Base-by-base conservation (phyloP, 2,329 filamentous ascomycete species). In the Scedosporium minutisporum region DNA sequence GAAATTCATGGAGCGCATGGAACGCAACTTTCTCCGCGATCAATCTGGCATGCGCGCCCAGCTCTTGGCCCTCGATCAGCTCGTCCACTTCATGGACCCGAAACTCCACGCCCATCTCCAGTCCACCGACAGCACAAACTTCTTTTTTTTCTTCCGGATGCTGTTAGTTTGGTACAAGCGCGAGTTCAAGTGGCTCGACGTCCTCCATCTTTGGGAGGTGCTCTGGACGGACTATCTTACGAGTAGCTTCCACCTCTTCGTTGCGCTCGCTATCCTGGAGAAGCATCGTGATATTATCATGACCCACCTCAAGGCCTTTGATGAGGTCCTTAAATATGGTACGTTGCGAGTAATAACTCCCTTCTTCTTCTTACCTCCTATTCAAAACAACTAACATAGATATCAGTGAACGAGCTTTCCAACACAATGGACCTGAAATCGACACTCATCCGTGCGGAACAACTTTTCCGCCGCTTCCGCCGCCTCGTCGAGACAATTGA, bases 61-160 rank as follows among this genome's bases (percentile, higher is more conserved):
- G 74, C 87, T 99, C 3, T 80, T 91, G 46, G 92, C 93, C 0
- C 85, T 99, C 3, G 93, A 99, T 71, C 92, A 99, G 67, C 87
- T 99, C 0, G 92, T 97, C 12, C 92, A 96, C 71, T 90, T 99
- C 63, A 93, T 99, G 86, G 95, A 99, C 68, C 95, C 96, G 0
- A 90, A 92, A 71, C 85, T 99, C 6, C 97, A 97, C 75, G 81
- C 90, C 1, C 95, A 99, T 69, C 84, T 99, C 0, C 86, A 96
- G 73, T 87, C 84, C 16, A 90, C 93, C 21, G 96, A 99, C 70
- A 96, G 90, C 70, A 99, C 95, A 25, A 99, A 99, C 74, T 99
- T 99, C 76, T 99, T 99, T 77, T 99, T 99, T 80, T 97, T 99
- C 80, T 99, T 97, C 84, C 90, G 95, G 64, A 97, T 97, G 95